These are phyloP conservation scores for Hydrangea macrophylla DNA, from an alignment of 148 eudicot species.

Conservation along the genomic window DNA sequence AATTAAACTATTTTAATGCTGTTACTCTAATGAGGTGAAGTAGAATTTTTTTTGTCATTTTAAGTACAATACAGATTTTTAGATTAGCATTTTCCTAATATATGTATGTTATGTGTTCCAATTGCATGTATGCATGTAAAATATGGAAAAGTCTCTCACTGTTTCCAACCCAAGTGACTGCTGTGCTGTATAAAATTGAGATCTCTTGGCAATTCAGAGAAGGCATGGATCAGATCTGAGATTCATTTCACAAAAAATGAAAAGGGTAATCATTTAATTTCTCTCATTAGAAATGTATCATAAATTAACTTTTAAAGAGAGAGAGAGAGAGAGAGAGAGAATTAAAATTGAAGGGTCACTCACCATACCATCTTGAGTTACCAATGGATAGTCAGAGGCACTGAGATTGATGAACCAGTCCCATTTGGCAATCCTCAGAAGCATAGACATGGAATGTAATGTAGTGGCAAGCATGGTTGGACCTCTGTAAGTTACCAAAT, in stretches of 20 bases:
- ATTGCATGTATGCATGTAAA: too few relatives aligned
- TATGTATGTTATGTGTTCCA: too few relatives aligned
- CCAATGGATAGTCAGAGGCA: slow-evolving; percentile 93
- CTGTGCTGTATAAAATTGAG: slow-evolving; percentile 78
- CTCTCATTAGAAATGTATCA: not conserved
- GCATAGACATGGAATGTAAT: slow-evolving; percentile 73
- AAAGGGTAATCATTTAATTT: not conserved
- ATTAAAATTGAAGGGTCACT: slow-evolving; percentile 33
- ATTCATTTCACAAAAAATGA: not conserved
- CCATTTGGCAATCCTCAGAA: slow-evolving; percentile 62
- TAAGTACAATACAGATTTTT: too few relatives aligned
- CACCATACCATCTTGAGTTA: slow-evolving; percentile 99
- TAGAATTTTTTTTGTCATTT: too few relatives aligned
- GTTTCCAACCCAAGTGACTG: slow-evolving; percentile 89
- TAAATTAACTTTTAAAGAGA: not conserved
- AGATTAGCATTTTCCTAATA: too few relatives aligned
- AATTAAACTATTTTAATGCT: too few relatives aligned
- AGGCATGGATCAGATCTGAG: slow-evolving; percentile 87
- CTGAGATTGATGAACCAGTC: slow-evolving; percentile 97
- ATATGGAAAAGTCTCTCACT: slow-evolving; percentile 39
- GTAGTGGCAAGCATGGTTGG: slow-evolving; percentile 89
- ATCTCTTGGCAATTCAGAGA: slow-evolving; percentile 74
- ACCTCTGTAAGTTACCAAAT: slow-evolving; percentile 83
- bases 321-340: not conserved
- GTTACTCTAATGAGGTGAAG: too few relatives aligned